Conservation (phyloP, 1,139 yeast species). For the Diutina mesorugosa region DNA sequence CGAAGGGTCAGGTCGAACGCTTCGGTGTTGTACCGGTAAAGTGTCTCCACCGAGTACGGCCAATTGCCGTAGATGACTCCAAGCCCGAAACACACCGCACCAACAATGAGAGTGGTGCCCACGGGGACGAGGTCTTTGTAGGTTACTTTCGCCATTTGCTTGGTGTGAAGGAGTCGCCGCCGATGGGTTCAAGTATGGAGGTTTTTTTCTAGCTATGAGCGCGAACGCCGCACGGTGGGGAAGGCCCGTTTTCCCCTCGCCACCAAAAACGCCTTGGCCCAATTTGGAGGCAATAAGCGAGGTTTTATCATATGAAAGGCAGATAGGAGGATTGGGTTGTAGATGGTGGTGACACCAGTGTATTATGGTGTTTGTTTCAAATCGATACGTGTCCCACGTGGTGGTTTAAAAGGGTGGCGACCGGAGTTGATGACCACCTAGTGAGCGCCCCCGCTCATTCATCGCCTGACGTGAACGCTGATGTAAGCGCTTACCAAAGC, state of each 20-base stretch:
- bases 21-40: conserved; percentile 43
- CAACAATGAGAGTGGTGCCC: conserved; percentile 33
- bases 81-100: conserved; percentile 56
- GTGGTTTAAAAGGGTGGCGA: no score
- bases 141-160: conserved; percentile 8
- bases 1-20: conserved; percentile 49
- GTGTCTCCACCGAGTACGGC: conserved; percentile 71
- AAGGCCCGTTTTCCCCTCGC: neutral
- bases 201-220: neutral
- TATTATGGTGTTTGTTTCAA: no score
- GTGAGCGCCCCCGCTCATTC: no score
- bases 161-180: no score
- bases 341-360: no score
- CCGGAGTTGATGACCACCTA: no score
- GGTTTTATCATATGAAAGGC: neutral
- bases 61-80: conserved; percentile 71
- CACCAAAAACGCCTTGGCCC: neutral
- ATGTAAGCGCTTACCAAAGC: neutral
- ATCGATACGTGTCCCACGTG: no score
- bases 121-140: conserved; percentile 39
- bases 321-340: no score
- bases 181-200: no score
- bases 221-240: neutral
- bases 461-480: neutral
- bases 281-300: neutral